A percentile compares a stretch with the other conserved stretches of the same genome.
Evolutionary conservation across 2,329 filamentous ascomycete genomes (phyloP).

Genomic region (Fusarium caatingaense): DNA sequence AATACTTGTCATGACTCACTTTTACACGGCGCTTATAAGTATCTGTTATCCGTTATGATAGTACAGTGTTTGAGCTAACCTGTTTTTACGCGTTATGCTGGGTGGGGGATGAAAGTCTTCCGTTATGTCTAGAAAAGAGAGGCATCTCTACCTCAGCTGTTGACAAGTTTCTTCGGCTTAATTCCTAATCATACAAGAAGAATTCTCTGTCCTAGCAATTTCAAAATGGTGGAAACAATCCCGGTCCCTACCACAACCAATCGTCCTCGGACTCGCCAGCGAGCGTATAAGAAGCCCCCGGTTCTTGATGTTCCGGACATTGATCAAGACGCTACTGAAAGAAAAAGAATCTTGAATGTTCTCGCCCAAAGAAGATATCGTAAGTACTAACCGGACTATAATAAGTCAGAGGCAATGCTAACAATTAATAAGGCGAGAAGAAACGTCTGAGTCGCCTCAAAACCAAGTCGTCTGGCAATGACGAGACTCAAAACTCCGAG

Average conservation of each 20-base stretch:
- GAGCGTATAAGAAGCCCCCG: conserved; percentile 55
- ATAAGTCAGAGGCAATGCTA: not conserved
- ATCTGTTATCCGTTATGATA: conserved; percentile 48
- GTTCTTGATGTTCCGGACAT: conserved; percentile 60
- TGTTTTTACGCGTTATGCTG: conserved; percentile 48
- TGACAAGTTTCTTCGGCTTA: not conserved
- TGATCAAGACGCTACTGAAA: conserved; percentile 62
- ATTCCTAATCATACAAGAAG: not conserved
- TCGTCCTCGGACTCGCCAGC: conserved; percentile 53
- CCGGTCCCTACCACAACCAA: conserved; percentile 5
- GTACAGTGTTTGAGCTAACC: conserved; percentile 36
- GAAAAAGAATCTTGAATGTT: conserved; percentile 65
- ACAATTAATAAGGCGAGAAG: conserved; percentile 47
- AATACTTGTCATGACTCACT: conserved; percentile 6
- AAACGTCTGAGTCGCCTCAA: conserved; percentile 49
- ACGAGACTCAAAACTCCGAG: conserved; percentile 4
- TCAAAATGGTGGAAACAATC: conserved; percentile 17
- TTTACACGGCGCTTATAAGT: conserved; percentile 17
- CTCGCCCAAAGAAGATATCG: conserved; percentile 66
- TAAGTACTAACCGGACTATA: conserved; percentile 37
- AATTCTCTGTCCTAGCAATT: not conserved
- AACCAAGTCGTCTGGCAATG: conserved; percentile 19
- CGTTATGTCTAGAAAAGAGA: conserved; percentile 33
- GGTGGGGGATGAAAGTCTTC: conserved; percentile 31
- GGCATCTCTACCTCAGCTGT: not conserved